These are phyloP conservation scores for Pyrenochaeta sp. DNA, from an alignment of 2,329 filamentous ascomycete genomes.

Conservation along the genomic window DNA sequence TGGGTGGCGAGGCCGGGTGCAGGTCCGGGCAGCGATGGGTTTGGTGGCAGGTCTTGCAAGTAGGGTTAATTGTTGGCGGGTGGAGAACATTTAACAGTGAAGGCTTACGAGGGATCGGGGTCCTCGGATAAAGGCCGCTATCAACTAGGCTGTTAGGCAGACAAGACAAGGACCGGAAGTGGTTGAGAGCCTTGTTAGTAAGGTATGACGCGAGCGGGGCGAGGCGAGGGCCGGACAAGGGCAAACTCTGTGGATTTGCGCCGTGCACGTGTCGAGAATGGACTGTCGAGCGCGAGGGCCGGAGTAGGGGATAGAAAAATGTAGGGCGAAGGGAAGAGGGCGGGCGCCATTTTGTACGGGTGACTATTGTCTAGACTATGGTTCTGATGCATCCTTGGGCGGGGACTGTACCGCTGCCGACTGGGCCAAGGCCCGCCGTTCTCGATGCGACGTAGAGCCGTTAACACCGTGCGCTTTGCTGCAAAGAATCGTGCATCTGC, in stretches of 20 bases:
- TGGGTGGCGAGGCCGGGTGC: constrained; percentile 7
- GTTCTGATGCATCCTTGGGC: not conserved
- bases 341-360: constrained; percentile 20
- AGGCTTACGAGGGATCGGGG: constrained; percentile 26
- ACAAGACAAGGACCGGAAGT: constrained; percentile 11
- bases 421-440: not conserved
- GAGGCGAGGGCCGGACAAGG: constrained; percentile 20
- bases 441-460: not conserved
- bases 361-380: not conserved
- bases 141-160: constrained; percentile 26
- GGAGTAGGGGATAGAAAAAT: not conserved
- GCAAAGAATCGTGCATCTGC: constrained; percentile 31
- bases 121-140: constrained; percentile 19
- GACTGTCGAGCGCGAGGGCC: not conserved
- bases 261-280: not conserved
- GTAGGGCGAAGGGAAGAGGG: constrained; percentile 16
- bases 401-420: not conserved
- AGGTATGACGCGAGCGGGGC: constrained; percentile 25
- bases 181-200: constrained; percentile 9
- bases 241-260: not conserved
- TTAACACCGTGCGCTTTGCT: constrained; percentile 5
- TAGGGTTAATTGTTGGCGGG: constrained; percentile 25
- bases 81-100: constrained; percentile 19
- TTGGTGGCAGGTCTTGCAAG: constrained; percentile 13
- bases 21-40: constrained; percentile 3